Evolutionary conservation across 2,329 filamentous ascomycete genomes (phyloP).

Genomic region (Scleromitrula shiraiana): DNA sequence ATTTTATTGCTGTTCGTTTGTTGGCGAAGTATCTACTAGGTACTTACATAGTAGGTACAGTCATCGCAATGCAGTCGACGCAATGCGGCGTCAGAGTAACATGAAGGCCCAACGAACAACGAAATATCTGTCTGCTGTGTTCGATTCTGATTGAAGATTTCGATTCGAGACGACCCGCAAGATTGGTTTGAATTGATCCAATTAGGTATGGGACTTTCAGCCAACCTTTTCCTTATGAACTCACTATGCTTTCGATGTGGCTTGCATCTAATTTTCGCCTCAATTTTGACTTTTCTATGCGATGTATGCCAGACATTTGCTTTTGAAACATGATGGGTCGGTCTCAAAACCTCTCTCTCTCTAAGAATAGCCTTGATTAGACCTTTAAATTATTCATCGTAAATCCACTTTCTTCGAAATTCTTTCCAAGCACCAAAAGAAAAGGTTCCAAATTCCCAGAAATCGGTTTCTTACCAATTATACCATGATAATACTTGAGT

Average conservation of each 20-base stretch:
- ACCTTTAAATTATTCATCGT: constrained; percentile 3
- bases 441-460: constrained; percentile 12
- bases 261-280: constrained; percentile 2
- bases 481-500: too few relatives aligned
- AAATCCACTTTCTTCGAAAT: constrained; percentile 9
- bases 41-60: constrained; percentile 5
- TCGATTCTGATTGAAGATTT: constrained; percentile 11
- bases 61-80: too few relatives aligned
- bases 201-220: neutral
- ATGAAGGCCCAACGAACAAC: constrained; percentile 12
- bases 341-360: neutral
- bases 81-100: constrained; percentile 11
- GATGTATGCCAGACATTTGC: constrained; percentile 1
- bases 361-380: neutral
- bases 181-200: constrained; percentile 5
- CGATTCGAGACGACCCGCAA: constrained; percentile 6
- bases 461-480: constrained; percentile 13
- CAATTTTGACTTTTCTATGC: constrained; percentile 2
- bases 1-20: constrained; percentile 8
- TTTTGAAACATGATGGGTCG: constrained; percentile 14
- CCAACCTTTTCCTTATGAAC: constrained; percentile 8
- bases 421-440: constrained; percentile 1
- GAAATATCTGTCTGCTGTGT: constrained; percentile 10
- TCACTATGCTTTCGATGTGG: constrained; percentile 5
- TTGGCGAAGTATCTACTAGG: constrained; percentile 8